Percentiles rank a stretch among this genome's conserved stretches.
Evolutionary conservation across 306 rosid species (phyloP).

Genomic region (Cicer pinnatifidum): DNA sequence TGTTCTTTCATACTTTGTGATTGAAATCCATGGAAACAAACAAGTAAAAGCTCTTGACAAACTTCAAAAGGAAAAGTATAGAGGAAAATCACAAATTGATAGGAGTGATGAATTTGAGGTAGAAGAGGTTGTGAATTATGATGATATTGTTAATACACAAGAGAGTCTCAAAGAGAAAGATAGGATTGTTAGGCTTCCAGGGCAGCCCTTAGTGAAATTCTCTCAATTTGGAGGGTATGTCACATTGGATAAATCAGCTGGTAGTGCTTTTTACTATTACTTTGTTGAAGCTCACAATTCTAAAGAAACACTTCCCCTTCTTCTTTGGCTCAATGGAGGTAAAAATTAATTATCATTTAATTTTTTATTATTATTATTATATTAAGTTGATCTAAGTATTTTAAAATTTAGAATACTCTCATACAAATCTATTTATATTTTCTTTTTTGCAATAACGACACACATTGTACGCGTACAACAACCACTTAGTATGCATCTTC

Average conservation of each 20-base stretch:
- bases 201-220: conserved; percentile 72
- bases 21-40: conserved; percentile 55
- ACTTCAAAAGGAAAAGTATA: conserved; percentile 48
- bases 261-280: conserved; percentile 80
- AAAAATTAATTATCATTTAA: not conserved
- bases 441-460: no score
- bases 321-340: conserved; percentile 96
- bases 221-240: conserved; percentile 91
- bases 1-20: conserved; percentile 38
- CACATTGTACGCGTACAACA: no score
- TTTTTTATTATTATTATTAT: not conserved
- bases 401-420: no score
- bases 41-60: conserved; percentile 50
- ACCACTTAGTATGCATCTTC: not conserved
- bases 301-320: conserved; percentile 68
- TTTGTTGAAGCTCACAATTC: conserved; percentile 67
- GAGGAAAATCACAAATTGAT: conserved; percentile 43
- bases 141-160: conserved; percentile 48
- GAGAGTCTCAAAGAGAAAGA: conserved; percentile 69
- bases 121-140: conserved; percentile 2
- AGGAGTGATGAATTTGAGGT: conserved; percentile 56
- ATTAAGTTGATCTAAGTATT: not conserved
- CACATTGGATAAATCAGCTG: conserved; percentile 64
- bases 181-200: conserved; percentile 66
- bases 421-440: no score